Evolutionary conservation across 306 rosid genomes (phyloP).

Genomic region (Calophaca sinica): DNA sequence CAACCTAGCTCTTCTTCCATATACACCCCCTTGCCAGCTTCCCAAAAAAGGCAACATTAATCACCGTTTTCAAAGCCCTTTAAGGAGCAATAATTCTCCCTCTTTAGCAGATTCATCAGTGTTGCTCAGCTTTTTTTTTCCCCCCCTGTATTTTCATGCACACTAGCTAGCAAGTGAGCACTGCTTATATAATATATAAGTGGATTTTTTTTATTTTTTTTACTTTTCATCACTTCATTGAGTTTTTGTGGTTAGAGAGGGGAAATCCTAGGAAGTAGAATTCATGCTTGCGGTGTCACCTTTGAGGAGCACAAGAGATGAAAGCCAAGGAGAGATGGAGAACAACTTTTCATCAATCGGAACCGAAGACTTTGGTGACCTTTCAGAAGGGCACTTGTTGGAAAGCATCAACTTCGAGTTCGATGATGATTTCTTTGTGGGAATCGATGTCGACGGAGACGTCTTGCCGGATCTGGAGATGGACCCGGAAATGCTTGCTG

Average conservation of each 20-base stretch:
- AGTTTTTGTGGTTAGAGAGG: not conserved
- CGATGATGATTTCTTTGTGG: slow-evolving; percentile 64
- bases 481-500: slow-evolving; percentile 79
- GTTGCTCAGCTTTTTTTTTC: too few species aligned
- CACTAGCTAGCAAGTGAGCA: too few species aligned
- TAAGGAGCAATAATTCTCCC: slow-evolving; percentile 9
- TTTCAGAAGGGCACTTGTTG: slow-evolving; percentile 65
- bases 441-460: slow-evolving; percentile 62
- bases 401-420: slow-evolving; percentile 77
- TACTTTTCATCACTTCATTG: not conserved
- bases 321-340: slow-evolving; percentile 65
- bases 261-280: not conserved
- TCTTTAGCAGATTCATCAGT: not conserved
- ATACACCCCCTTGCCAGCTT: slow-evolving; percentile 42
- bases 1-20: slow-evolving; percentile 32
- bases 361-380: slow-evolving; percentile 60
- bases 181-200: too few species aligned
- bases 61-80: slow-evolving; percentile 40
- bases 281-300: slow-evolving; percentile 85
- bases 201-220: not conserved
- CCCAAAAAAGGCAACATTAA: slow-evolving; percentile 27
- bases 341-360: slow-evolving; percentile 57
- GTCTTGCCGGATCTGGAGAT: slow-evolving; percentile 86
- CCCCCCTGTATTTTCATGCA: too few species aligned
- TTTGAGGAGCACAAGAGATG: slow-evolving; percentile 62